Conservation (phyloP, 164 flowering plant species). For the Buxus sempervirens region DNA sequence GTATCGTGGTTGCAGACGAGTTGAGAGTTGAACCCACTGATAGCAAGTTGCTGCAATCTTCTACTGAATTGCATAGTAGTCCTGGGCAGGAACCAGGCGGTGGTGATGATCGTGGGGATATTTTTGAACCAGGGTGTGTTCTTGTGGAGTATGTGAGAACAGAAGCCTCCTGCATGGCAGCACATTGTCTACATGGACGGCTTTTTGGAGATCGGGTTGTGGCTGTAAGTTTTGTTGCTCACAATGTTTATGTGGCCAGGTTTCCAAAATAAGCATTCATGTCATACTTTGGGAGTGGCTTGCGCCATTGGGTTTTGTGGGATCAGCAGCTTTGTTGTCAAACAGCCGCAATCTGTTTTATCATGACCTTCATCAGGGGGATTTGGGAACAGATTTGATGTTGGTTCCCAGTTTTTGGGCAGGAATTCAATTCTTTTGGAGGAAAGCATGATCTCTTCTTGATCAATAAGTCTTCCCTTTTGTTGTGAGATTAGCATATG, state of each 20-base stretch:
- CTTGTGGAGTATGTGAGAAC: slow-evolving; percentile 72
- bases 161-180: slow-evolving; percentile 74
- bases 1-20: slow-evolving; percentile 15
- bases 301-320: too few species aligned
- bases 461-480: neutral
- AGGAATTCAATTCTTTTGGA: neutral
- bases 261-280: slow-evolving; percentile 43
- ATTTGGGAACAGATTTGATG: neutral
- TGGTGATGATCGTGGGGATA: slow-evolving; percentile 8
- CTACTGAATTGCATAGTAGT: slow-evolving; percentile 8
- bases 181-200: slow-evolving; percentile 82
- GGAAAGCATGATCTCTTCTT: neutral
- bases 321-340: neutral
- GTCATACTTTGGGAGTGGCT: too few species aligned
- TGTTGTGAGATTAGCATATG: neutral
- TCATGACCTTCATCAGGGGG: neutral
- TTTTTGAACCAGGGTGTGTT: slow-evolving; percentile 61
- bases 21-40: slow-evolving; percentile 4
- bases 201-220: slow-evolving; percentile 54
- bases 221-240: slow-evolving; percentile 51
- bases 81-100: slow-evolving; percentile 12
- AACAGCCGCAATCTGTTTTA: neutral
- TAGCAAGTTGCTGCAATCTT: slow-evolving; percentile 7
- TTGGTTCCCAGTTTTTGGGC: neutral
- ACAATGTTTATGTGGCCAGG: slow-evolving; percentile 43